These are phyloP conservation scores for Bruguiera sexangula DNA, from an alignment of 345 rosid species.

Conservation along the genomic window DNA sequence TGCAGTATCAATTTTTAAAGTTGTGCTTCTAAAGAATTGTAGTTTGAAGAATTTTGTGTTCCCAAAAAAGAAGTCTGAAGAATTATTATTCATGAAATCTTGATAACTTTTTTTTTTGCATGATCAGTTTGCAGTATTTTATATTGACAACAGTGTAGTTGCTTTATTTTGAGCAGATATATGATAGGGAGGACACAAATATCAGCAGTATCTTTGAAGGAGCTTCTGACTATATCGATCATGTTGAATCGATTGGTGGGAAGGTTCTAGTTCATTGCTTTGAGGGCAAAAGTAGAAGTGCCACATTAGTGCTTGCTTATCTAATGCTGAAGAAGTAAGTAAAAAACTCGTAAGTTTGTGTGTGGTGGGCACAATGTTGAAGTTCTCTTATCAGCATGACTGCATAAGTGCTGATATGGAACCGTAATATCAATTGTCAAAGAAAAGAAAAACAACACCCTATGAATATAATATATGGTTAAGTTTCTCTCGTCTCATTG, in stretches of 20 bases:
- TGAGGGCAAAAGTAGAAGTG: slow-evolving; percentile 98
- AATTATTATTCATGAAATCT: neutral
- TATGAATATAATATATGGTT: too few relatives aligned
- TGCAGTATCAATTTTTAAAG: too few relatives aligned
- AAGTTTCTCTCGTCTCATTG: neutral
- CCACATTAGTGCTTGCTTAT: slow-evolving; percentile 80
- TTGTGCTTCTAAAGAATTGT: too few relatives aligned
- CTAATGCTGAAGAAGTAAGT: slow-evolving; percentile 92
- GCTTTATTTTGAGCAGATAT: slow-evolving; percentile 48
- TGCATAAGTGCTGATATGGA: neutral
- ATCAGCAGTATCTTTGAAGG: slow-evolving; percentile 76
- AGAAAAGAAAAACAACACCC: too few relatives aligned
- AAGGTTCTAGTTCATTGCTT: slow-evolving; percentile 92
- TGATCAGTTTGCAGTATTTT: neutral
- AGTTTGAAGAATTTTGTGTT: neutral
- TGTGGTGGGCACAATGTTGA: neutral
- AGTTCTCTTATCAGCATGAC: neutral
- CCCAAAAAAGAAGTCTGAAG: neutral
- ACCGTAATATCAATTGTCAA: neutral
- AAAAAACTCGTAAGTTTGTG: neutral
- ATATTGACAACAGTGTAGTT: neutral
- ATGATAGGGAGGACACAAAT: slow-evolving; percentile 75
- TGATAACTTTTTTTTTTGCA: neutral
- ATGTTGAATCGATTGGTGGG: slow-evolving; percentile 72
- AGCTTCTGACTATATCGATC: slow-evolving; percentile 74